phyloP scores from a whole-genome alignment of 2,329 filamentous ascomycete genomes.

The Sporothrix mexicana region DNA sequence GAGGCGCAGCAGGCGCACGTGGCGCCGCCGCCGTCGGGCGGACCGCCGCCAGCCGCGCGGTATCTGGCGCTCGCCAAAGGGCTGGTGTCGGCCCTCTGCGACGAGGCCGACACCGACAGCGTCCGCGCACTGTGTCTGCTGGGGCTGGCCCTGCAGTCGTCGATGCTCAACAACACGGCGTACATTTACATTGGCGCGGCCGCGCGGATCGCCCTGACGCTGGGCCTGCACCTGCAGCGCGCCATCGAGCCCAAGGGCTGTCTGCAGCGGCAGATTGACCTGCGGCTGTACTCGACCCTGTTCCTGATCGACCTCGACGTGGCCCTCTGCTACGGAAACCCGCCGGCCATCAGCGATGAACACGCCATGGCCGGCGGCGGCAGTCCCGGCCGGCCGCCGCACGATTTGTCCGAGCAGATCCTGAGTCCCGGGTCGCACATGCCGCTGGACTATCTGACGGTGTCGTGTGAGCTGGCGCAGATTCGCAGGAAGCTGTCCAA shows the following conservation, averaged over 20 bases:
- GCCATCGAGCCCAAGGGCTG: constrained; percentile 39
- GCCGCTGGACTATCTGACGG: constrained; percentile 40
- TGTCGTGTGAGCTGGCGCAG: constrained; percentile 39
- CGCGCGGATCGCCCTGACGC: constrained; percentile 40
- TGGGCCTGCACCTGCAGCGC: constrained; percentile 40
- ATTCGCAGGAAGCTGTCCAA: constrained; percentile 38
- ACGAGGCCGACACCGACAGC: constrained; percentile 41
- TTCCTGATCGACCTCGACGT: constrained; percentile 42
- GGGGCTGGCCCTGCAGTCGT: constrained; percentile 40
- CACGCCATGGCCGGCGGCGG: constrained; percentile 31
- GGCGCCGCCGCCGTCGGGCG: neutral
- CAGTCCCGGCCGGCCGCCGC: constrained; percentile 21
- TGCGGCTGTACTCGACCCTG: constrained; percentile 40
- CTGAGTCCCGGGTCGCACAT: constrained; percentile 42
- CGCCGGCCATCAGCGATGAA: constrained; percentile 40
- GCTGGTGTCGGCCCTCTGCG: constrained; percentile 40
- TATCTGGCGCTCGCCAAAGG: constrained; percentile 41
- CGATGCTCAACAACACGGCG: constrained; percentile 41
- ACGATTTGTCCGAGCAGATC: constrained; percentile 40
- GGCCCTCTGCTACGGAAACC: constrained; percentile 41
- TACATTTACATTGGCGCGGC: constrained; percentile 42
- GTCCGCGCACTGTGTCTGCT: constrained; percentile 42
- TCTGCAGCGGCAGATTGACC: constrained; percentile 40
- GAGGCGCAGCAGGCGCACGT: constrained; percentile 36
- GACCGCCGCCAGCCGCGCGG: constrained; percentile 35